Base-by-base conservation (phyloP, 192 early-diverging fungal species). In the Coemansia erecta region DNA sequence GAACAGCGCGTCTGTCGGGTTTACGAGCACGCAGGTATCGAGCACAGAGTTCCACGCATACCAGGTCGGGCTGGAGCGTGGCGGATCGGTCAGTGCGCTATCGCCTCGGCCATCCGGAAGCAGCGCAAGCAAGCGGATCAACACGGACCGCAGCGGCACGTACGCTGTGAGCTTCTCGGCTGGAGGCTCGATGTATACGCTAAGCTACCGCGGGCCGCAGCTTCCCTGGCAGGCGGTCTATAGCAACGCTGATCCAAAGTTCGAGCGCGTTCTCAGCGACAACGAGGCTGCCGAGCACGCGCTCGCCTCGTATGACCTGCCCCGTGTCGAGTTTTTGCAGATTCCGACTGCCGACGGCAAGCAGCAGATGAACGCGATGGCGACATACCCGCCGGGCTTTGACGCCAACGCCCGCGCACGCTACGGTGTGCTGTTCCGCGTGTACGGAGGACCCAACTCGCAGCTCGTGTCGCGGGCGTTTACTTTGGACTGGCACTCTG, bases 391-490 rank as follows among this genome's bases (percentile, higher is more conserved):
- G 47, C 85, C 88, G 24, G 82, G 84, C 50, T 96, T 97, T 66
- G 84, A 94, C 58, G 64, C 63, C 18, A 65, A 63, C 15, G 82
- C 81, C 17, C 72, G 64, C 9, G 75, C 83, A 41, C 86, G 88
- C 60, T 94, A 98, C 58, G 93, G 93, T 21, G 88, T 97, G 8
- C 64, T 97, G 45, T 88, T 98, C 73, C 78, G 83, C 60, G 87
- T 95, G 15, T 90, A 94, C 67, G 95, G 93, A 26, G 96, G 96
- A 4, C 96, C 96, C 15, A 83, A 84, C 60, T 94, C 92, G 33
- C 96, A 98, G 77, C 62, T 86, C 23, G 90, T 90, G 17, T 80
- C 82, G 41, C 81, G 80, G 7, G 63, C 80, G 43, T 92, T 87
- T 60, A 62, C 65, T n/a, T 56, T 91, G n/a, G 85, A 86, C 64